Percentiles rank a stretch among this genome's conserved stretches.
phyloP scores from a whole-genome alignment of 2,329 filamentous ascomycete species.

The Biscogniauxia mediterranea region DNA sequence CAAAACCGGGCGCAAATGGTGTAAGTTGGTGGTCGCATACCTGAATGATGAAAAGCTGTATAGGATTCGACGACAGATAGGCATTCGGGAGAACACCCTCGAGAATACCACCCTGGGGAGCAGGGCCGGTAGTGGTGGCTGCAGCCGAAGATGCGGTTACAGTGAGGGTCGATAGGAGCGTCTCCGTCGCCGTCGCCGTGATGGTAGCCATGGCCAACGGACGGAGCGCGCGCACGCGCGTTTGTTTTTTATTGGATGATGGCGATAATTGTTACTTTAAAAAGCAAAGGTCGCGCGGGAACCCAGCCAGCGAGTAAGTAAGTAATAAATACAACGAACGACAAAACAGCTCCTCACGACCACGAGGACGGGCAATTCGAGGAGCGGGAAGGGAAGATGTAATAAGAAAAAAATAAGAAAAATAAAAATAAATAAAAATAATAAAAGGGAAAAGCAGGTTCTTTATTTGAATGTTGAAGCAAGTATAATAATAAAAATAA shows the following conservation, averaged over 20 bases:
- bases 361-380: too few species aligned
- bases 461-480: too few species aligned
- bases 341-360: too few species aligned
- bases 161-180: constrained; percentile 22
- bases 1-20: too few species aligned
- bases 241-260: constrained; percentile 3
- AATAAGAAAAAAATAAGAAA: too few species aligned
- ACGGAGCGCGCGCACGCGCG: constrained; percentile 7
- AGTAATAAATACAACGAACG: too few species aligned
- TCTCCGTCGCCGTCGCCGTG: constrained; percentile 20
- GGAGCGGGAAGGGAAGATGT: too few species aligned
- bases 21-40: constrained; percentile 26
- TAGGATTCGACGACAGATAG: constrained; percentile 69
- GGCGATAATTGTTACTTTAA: background rate
- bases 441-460: too few species aligned
- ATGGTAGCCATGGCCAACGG: constrained; percentile 20
- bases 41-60: constrained; percentile 77
- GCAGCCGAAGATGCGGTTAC: constrained; percentile 16
- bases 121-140: constrained; percentile 31
- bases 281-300: background rate
- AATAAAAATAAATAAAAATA: too few species aligned
- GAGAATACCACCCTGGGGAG: constrained; percentile 60
- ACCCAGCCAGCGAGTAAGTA: background rate
- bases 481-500: too few species aligned
- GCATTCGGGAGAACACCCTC: constrained; percentile 67